Evolutionary conservation across 176 grass and related monocot species (phyloP), one percentile per base, ranked within the genome.

Genomic region (Carex cristatella): DNA sequence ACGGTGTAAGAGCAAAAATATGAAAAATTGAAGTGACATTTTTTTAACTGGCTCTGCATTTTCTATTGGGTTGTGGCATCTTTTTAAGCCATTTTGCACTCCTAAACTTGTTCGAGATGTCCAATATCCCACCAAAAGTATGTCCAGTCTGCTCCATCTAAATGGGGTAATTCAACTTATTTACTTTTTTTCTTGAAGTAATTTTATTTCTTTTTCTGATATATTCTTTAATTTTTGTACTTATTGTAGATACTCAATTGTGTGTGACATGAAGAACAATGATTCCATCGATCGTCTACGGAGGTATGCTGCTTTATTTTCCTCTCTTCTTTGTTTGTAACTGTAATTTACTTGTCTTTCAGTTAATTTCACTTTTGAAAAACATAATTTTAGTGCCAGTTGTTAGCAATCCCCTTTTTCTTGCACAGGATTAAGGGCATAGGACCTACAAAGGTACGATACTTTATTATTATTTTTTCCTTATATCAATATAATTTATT

Each of bases 341-440:
- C 28, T 55, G 2, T 30, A 55, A 32, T 55, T 77, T 31, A 3
- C 7, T 46, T 15, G 72, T 56, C 14, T 62, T 78, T 88, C 31
- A 54, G 27, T 71, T 49, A 64, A 9, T 15, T 16, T 53, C 78
- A 55, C 44, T 27, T 19, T 74, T 74, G 37, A 57, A 59, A 27
- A 4, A 38, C 74, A 73, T 61, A 57, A 66, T 69, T 82, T 56
- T 49, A 49, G 5, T 78, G 28, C 15, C 31, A 19, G 27, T 16
- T 68, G 15, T 77, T 68, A 68, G 35, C 15, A 18, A 27, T 27
- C 53, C 18, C 57, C 18, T 64, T 16, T 84, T 94, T 27, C 81
- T 78, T 10, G 77, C 84, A 61, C 89, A 98, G 93, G 90, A 89
- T 95, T 19, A 98, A 98, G 86, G 93, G 90, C 74, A 94, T 97